Conservation (phyloP, 495 filamentous ascomycete species). For the Annulohypoxylon moriforme region DNA sequence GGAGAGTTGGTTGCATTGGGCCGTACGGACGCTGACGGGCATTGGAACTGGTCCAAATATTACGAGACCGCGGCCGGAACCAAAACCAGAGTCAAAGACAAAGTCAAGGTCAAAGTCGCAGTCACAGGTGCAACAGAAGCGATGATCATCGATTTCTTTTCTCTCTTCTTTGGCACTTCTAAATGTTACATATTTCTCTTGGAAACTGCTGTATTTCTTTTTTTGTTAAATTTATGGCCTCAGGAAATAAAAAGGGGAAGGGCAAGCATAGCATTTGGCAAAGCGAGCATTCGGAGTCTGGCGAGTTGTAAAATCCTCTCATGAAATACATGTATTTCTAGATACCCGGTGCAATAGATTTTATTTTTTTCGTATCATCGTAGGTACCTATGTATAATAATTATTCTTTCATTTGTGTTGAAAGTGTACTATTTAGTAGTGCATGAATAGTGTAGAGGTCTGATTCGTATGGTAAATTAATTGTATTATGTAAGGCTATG, state of each 20-base stretch:
- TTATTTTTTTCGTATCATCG: neutral
- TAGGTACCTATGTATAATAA: neutral
- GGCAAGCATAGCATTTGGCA: conserved; percentile 37
- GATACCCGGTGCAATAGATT: conserved; percentile 38
- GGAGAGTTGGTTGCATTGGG: conserved; percentile 71
- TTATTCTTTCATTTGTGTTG: conserved; percentile 1
- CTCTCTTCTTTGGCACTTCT: conserved; percentile 1
- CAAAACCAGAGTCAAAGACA: neutral
- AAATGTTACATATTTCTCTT: conserved; percentile 7
- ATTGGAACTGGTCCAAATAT: conserved; percentile 69
- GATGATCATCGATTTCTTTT: neutral
- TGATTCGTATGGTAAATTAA: neutral
- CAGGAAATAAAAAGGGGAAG: conserved; percentile 12
- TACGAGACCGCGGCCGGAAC: conserved; percentile 45
- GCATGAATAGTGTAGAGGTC: neutral
- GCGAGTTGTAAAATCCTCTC: conserved; percentile 16
- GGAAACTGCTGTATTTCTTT: conserved; percentile 3
- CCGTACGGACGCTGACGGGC: conserved; percentile 67
- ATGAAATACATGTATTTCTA: conserved; percentile 26
- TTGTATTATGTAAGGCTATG: neutral
- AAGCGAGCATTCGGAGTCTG: conserved; percentile 42
- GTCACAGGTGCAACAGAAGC: neutral
- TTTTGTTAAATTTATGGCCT: neutral
- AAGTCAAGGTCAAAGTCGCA: conserved; percentile 18
- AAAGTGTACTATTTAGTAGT: neutral